Conservation (phyloP, 768 basidiomycete species). For the Lactarius quietus region DNA sequence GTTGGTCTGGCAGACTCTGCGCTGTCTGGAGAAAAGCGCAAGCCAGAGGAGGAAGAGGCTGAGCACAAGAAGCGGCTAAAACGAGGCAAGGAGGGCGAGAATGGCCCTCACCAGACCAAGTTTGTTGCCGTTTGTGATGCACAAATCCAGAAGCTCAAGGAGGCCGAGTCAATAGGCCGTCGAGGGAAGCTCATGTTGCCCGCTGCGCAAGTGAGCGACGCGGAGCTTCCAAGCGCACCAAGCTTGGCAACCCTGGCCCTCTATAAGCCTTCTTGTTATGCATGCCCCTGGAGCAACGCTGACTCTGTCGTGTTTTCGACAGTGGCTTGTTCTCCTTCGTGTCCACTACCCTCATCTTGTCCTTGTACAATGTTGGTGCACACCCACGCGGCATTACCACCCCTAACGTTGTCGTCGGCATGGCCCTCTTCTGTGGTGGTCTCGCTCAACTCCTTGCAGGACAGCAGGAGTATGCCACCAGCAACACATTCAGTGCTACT, state of each 20-base stretch:
- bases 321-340: constrained; percentile 84
- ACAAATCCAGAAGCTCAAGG: constrained; percentile 96
- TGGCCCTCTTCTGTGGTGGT: constrained; percentile 84
- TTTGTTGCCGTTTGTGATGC: constrained; percentile 97
- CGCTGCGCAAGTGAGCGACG: constrained; percentile 87
- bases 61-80: constrained; percentile 89
- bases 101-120: constrained; percentile 73
- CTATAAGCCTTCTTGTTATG: constrained; percentile 45
- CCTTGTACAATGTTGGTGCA: constrained; percentile 67
- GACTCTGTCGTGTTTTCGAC: constrained; percentile 48
- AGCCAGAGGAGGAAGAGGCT: constrained; percentile 89
- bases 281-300: constrained; percentile 28
- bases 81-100: constrained; percentile 65
- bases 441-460: constrained; percentile 84
- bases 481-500: constrained; percentile 68
- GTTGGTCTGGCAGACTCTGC: constrained; percentile 88
- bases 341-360: constrained; percentile 77
- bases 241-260: constrained; percentile 46
- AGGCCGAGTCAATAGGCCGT: constrained; percentile 92
- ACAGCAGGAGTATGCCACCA: constrained; percentile 63
- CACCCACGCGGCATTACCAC: constrained; percentile 48
- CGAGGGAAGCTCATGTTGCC: constrained; percentile 83
- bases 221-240: constrained; percentile 65
- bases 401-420: constrained; percentile 77
- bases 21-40: constrained; percentile 96